Base-by-base conservation (phyloP, 352 stramenopile species). In the Elongisporangium undulatum region DNA sequence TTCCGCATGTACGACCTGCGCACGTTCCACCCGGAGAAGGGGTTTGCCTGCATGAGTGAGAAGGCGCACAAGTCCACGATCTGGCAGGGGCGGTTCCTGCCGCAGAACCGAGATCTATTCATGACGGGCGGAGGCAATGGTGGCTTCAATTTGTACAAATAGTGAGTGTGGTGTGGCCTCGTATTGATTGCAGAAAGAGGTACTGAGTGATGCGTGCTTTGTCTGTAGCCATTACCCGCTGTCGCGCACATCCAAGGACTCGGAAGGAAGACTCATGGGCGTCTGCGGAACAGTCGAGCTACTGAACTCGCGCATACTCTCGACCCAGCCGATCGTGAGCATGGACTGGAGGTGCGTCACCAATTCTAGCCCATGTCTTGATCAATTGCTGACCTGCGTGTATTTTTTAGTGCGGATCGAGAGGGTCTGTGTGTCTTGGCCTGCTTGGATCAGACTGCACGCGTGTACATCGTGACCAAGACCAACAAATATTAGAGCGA, bases 101-200 rank as follows among this genome's bases (percentile, higher is more conserved):
- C 95, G 21, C 96, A 99, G 72, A 98, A 99, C 67, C 78, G 96
- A 9, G 96, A 99, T 64, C 51, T 99, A 29, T 98, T 98, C 67
- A 97, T 98, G 85, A 98, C 95, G 5, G 89, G 89, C 21, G 96
- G 96, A 49, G 96, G 96, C 49, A 98, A 99, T 66, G 96, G 96
- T 10, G 95, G 96, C 22, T 96, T 98, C 69, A 99, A 98, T 63
- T 58, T 98, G 51, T 98, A 99, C 87, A 98, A 98, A 75, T 99
- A 99, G 78, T 90, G 82, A 61, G 95, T 97, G 55, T n/a, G n/a
- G 64, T 58, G 23, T 62, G 68, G 29, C 13, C 51, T 38, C 70
- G 20, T 59, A 54, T 59, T 72, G 57, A 72, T 54, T 4, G 2
- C 52, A 21, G 21, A 2, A 19, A 15, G 49, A 61, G 23, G 19